Evolutionary conservation across 2,329 filamentous ascomycete species (phyloP).

Genomic region (Berkeleyomyces basicola): DNA sequence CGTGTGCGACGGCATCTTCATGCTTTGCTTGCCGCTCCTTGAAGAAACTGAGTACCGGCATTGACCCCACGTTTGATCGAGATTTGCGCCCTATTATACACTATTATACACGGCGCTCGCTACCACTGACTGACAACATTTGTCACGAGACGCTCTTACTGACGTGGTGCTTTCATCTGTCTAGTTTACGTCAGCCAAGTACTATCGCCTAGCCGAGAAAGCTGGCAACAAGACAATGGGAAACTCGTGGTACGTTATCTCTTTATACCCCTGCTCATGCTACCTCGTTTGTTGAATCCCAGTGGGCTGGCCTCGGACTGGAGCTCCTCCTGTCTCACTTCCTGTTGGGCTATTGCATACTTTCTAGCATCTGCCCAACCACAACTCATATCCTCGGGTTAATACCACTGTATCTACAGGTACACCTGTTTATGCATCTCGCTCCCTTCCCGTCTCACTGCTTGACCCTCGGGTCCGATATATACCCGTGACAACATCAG

Average conservation of each 20-base stretch:
- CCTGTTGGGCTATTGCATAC: background rate
- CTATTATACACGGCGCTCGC: background rate
- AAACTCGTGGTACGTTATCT: conserved; percentile 67
- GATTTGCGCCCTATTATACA: background rate
- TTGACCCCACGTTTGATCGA: background rate
- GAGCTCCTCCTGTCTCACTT: background rate
- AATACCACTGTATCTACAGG: background rate
- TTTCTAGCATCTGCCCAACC: background rate
- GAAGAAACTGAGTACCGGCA: background rate
- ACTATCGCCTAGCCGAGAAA: conserved; percentile 80
- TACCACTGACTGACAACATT: background rate
- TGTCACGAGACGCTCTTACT: background rate
- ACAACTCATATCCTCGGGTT: background rate
- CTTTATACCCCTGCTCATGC: background rate
- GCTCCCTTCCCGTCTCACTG: background rate
- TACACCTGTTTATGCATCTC: background rate
- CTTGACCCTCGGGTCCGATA: background rate
- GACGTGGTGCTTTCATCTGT: background rate
- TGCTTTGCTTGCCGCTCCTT: too few relatives aligned
- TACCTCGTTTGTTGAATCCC: background rate
- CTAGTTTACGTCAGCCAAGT: conserved; percentile 67
- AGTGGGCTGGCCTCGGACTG: background rate
- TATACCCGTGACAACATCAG: background rate
- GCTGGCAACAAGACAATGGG: conserved; percentile 80
- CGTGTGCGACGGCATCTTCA: background rate